phyloP scores from a whole-genome alignment of 305 asterid species.

The Fraxinus xanthoxyloides region DNA sequence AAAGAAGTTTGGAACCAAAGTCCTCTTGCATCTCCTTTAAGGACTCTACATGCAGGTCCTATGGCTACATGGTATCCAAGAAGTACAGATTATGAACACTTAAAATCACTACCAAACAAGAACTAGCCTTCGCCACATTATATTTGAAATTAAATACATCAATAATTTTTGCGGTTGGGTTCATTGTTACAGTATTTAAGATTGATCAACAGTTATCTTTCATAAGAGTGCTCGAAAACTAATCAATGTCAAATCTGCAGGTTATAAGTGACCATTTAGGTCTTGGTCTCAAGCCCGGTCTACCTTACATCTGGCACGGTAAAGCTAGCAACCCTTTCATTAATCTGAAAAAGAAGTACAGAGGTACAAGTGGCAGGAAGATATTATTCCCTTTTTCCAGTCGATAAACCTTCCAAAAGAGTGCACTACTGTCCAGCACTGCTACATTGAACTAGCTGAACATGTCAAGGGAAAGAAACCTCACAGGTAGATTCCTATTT shows the following conservation, averaged over 20 bases:
- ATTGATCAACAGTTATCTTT: background rate
- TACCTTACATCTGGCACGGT: slow-evolving; percentile 88
- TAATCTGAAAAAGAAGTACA: slow-evolving; percentile 78
- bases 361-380: slow-evolving; percentile 82
- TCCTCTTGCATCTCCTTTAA: no score
- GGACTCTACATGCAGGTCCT: no score
- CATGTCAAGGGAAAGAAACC: slow-evolving; percentile 52
- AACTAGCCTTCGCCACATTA: background rate
- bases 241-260: slow-evolving; percentile 25
- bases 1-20: no score
- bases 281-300: slow-evolving; percentile 71
- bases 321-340: slow-evolving; percentile 89
- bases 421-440: slow-evolving; percentile 65
- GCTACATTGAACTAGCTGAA: slow-evolving; percentile 74
- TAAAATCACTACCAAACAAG: no score
- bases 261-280: slow-evolving; percentile 79
- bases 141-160: background rate
- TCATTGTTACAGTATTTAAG: background rate
- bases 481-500: no score
- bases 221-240: background rate
- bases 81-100: no score
- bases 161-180: background rate
- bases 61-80: no score
- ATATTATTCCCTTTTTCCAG: slow-evolving; percentile 73
- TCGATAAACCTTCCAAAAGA: slow-evolving; percentile 50